Base-by-base conservation (phyloP, 2,329 filamentous ascomycete species). In the Sclerotinia trifoliorum region DNA sequence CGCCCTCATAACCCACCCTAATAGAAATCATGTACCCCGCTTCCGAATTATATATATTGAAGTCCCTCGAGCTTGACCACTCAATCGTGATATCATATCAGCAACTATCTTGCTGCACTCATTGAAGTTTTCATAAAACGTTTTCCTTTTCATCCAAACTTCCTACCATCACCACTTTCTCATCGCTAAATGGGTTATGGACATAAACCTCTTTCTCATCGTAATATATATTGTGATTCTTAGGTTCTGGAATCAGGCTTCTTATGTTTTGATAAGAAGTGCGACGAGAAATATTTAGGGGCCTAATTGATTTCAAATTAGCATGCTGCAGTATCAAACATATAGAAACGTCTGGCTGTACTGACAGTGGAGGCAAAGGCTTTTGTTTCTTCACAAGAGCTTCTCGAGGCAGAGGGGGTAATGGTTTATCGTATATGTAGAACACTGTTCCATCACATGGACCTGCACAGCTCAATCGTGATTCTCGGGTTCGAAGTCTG, bases 371-470 rank as follows among this genome's bases (percentile, higher is more conserved):
- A 35, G 65, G 65, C n/a, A 67, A 48, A 11, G 65, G 65, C 44
- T 67, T 67, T 5, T 67, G 65, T 17, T 51, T 49, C 26, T 35
- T 35, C 17, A 46, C 39, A 5, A 54, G 17, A 46, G 65, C 65
- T 24, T 67, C 65, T 24, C 26, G 58, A 5, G 65, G 65, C 29
- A 67, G 21, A 3, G 65, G 65, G 5, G 65, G 65, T 11, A 67
- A 44, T 3, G 65, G 65, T 46, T 67, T 67, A 54, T 67, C 65
- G 48, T 67, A 67, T 15, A 67, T 62, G 24, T 67, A 67, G 24
- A 67, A 67, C 5, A 61, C 60, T 10, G 51, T 67, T 11, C 56
- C 65, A 39, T 67, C 46, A 62, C 44, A 67, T 21, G 65, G 56
- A 6, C 56, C 65, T n/a, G 13, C 13, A 49, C 4, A 62, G 39